phyloP scores from a whole-genome alignment of 2,329 filamentous ascomycete species.

The Monosporascus sp. region DNA sequence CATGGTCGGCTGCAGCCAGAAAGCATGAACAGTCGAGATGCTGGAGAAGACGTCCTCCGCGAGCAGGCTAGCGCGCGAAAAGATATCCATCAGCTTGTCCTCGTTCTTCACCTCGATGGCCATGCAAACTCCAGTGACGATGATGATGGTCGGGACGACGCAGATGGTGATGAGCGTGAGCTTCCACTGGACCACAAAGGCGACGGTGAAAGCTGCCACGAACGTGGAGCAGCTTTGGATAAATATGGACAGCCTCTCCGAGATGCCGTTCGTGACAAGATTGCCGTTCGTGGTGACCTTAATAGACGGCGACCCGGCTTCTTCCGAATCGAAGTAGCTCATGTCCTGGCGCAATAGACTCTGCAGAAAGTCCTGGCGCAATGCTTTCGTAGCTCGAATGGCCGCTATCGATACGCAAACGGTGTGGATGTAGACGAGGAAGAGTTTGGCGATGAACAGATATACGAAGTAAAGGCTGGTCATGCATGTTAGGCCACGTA shows the following conservation, averaged over 20 bases:
- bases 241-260: conserved; percentile 34
- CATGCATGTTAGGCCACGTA: no score
- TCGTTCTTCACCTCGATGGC: conserved; percentile 18
- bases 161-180: conserved; percentile 33
- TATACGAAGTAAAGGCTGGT: no score
- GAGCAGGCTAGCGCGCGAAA: conserved; percentile 29
- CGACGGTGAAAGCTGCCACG: conserved; percentile 33
- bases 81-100: conserved; percentile 15
- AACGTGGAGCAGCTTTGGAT: conserved; percentile 36
- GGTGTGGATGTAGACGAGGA: conserved; percentile 17
- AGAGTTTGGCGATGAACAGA: not conserved
- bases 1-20: conserved; percentile 34
- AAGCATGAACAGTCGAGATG: conserved; percentile 38
- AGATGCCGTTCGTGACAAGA: conserved; percentile 34
- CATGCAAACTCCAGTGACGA: conserved; percentile 33
- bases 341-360: conserved; percentile 37
- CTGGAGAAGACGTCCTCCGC: conserved; percentile 34
- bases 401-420: conserved; percentile 35
- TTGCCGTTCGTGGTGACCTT: conserved; percentile 40
- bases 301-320: conserved; percentile 24
- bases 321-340: conserved; percentile 31
- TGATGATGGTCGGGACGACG: conserved; percentile 19
- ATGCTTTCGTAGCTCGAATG: conserved; percentile 33
- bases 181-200: conserved; percentile 38
- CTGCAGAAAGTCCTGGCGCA: conserved; percentile 29